Percentiles rank a stretch among this genome's conserved stretches.
These are phyloP conservation scores for Fonsecaea pedrosoi DNA, from an alignment of 2,329 filamentous ascomycete species.

Conservation along the genomic window DNA sequence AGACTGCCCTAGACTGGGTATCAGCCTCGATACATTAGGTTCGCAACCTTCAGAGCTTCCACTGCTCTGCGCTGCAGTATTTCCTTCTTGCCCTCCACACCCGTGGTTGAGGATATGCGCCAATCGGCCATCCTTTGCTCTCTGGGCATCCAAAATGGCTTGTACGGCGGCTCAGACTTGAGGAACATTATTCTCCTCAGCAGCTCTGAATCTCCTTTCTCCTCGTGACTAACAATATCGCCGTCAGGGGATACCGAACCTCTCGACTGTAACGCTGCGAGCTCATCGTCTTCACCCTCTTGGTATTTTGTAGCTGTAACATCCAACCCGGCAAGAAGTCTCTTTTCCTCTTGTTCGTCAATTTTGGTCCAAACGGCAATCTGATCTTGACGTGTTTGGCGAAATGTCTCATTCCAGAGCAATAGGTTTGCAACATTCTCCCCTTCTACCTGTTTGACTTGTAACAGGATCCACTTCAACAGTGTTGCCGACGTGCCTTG, in stretches of 20 bases:
- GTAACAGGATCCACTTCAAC: constrained; percentile 53
- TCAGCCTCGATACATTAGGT: background rate
- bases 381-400: constrained; percentile 14
- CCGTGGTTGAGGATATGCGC: background rate
- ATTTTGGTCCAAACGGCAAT: constrained; percentile 10
- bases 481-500: constrained; percentile 44
- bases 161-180: constrained; percentile 2
- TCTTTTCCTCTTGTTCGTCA: constrained; percentile 10
- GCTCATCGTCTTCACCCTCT: background rate
- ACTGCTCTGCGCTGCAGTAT: background rate
- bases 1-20: background rate
- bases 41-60: background rate
- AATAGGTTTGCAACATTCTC: constrained; percentile 46
- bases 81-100: background rate
- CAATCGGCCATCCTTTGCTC: background rate
- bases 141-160: background rate
- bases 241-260: background rate
- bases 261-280: background rate
- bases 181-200: constrained; percentile 5
- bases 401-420: constrained; percentile 30
- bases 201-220: background rate
- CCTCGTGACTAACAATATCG: background rate
- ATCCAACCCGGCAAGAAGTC: background rate
- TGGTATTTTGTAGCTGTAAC: background rate
- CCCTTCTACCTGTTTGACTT: constrained; percentile 54